phyloP scores from a whole-genome alignment of 495 filamentous ascomycete genomes.

The Pseudotulostoma volvatum region DNA sequence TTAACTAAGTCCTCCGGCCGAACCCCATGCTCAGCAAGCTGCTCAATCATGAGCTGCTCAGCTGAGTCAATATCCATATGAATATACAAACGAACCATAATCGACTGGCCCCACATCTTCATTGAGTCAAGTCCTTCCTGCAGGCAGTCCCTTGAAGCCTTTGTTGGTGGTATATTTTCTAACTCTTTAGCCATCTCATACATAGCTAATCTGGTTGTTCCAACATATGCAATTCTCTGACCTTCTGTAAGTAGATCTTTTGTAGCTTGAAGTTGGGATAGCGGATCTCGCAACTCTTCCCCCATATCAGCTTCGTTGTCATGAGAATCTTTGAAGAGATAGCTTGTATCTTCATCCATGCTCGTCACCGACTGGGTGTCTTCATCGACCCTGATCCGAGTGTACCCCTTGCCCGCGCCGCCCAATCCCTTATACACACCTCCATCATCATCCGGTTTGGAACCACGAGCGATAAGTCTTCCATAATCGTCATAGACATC shows the following conservation, averaged over 20 bases:
- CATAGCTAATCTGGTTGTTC: constrained; percentile 64
- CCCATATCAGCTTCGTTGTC: constrained; percentile 46
- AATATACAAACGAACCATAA: constrained; percentile 81
- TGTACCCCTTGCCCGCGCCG: constrained; percentile 89
- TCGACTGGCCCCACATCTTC: constrained; percentile 94
- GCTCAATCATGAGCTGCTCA: constrained; percentile 99
- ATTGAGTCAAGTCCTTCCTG: constrained; percentile 54
- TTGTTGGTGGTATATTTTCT: constrained; percentile 34
- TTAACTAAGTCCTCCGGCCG: constrained; percentile 66
- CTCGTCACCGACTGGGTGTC: constrained; percentile 86
- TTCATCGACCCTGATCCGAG: constrained; percentile 80
- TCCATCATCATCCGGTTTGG: constrained; percentile 50
- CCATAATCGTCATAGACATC: constrained; percentile 94
- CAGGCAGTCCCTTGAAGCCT: constrained; percentile 49
- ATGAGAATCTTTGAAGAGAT: constrained; percentile 63
- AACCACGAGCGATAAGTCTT: constrained; percentile 65
- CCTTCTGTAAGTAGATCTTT: constrained; percentile 91
- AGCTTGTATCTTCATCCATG: constrained; percentile 94
- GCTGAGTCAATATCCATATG: constrained; percentile 87
- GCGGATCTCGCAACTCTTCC: constrained; percentile 65
- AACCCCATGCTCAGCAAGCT: constrained; percentile 83
- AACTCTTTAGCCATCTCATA: constrained; percentile 56
- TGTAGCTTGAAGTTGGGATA: constrained; percentile 86
- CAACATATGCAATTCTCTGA: constrained; percentile 92
- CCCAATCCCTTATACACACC: constrained; percentile 60